Conservation (phyloP, 306 rosid species). For the Trifolium pratense region DNA sequence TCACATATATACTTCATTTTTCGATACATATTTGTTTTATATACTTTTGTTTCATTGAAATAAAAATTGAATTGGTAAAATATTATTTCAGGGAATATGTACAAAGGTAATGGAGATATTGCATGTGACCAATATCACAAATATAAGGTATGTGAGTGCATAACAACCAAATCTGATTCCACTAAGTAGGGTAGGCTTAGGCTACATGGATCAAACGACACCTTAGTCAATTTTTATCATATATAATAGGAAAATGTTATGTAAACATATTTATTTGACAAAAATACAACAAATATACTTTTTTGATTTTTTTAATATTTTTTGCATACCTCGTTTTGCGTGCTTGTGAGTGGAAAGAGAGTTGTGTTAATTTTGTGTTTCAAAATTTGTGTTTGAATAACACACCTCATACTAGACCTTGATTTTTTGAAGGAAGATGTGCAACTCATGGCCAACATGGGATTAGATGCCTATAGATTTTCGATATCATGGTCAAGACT, state of each 20-base stretch:
- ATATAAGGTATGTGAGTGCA: constrained; percentile 40
- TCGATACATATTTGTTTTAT: background rate
- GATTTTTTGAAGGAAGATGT: constrained; percentile 46
- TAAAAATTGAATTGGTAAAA: background rate
- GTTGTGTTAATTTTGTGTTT: no score
- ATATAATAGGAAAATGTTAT: no score
- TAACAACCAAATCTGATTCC: no score
- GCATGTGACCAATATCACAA: constrained; percentile 46
- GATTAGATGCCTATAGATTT: constrained; percentile 48
- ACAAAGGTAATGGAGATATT: constrained; percentile 38
- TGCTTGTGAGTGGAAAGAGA: no score
- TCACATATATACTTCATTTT: background rate
- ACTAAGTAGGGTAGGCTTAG: background rate
- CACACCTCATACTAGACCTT: background rate
- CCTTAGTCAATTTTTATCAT: no score
- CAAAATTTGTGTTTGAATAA: no score
- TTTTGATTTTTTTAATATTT: no score
- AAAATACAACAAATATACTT: no score
- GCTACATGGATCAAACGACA: background rate
- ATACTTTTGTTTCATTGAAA: background rate
- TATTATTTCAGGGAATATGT: constrained; percentile 32
- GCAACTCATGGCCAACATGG: constrained; percentile 47
- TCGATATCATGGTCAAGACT: constrained; percentile 57
- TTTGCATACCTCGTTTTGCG: no score
- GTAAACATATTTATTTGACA: no score